phyloP scores from a whole-genome alignment of 2,329 filamentous ascomycete genomes.

The Tolypocladium tundrense region DNA sequence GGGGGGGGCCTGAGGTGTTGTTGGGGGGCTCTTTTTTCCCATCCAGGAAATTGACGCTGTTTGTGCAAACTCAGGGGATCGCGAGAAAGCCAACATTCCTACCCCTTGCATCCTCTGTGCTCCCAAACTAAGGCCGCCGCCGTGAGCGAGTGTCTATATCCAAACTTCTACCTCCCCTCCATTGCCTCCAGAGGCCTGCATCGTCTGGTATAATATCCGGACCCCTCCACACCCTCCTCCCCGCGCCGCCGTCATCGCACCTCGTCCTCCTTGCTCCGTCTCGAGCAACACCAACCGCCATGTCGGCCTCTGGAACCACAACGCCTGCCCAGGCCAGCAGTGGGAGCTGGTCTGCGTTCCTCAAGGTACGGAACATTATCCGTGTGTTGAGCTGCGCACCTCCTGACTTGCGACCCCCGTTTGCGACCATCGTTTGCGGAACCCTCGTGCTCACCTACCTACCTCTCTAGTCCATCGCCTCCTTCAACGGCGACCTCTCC shows the following conservation, averaged over 20 bases:
- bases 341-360: conserved; percentile 41
- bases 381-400: neutral
- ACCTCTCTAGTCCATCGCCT: conserved; percentile 54
- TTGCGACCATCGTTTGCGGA: neutral
- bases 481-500: conserved; percentile 73
- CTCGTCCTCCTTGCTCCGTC: neutral
- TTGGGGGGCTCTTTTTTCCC: neutral
- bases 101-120: neutral
- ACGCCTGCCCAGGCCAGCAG: conserved; percentile 26
- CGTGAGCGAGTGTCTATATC: neutral
- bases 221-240: neutral
- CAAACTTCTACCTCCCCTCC: neutral
- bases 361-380: conserved; percentile 31
- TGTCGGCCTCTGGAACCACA: conserved; percentile 18
- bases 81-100: neutral
- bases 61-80: neutral
- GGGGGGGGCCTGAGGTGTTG: neutral
- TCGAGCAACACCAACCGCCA: conserved; percentile 7
- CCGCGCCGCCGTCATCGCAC: neutral
- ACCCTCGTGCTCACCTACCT: neutral
- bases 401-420: neutral
- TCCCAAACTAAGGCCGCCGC: neutral
- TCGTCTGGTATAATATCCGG: neutral
- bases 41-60: neutral
- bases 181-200: neutral